phyloP scores from a whole-genome alignment of 306 rosid species.

The Quercus dentata region DNA sequence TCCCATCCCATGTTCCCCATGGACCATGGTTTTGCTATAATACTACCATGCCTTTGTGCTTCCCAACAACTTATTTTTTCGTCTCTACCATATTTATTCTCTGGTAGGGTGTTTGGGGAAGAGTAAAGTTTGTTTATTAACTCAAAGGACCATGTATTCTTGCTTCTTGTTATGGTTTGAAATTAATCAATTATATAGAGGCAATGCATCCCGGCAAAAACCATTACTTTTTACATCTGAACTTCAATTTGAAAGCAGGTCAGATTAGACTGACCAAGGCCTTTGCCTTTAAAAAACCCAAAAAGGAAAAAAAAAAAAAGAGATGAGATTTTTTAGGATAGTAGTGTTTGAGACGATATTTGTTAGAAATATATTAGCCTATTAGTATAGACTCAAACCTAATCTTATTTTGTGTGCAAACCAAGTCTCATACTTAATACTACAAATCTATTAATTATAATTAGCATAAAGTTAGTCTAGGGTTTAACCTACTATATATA shows the following conservation, averaged over 20 bases:
- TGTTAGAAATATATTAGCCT: too few species aligned
- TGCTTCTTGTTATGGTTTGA: constrained; percentile 13
- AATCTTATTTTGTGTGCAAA: too few species aligned
- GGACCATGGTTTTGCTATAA: constrained; percentile 26
- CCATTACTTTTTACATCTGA: not conserved
- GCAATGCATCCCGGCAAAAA: not conserved
- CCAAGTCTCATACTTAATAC: too few species aligned
- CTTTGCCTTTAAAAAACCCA: too few species aligned
- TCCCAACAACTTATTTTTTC: constrained; percentile 20
- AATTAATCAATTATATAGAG: not conserved
- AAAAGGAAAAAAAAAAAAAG: too few species aligned
- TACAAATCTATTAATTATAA: too few species aligned
- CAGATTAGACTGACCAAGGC: too few species aligned
- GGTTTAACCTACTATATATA: too few species aligned
- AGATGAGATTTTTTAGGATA: too few species aligned
- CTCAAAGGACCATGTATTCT: constrained; percentile 14
- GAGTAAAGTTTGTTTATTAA: constrained; percentile 2
- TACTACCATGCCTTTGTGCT: constrained; percentile 26
- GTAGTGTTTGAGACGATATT: too few species aligned
- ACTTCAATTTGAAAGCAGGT: not conserved
- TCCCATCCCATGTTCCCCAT: constrained; percentile 17
- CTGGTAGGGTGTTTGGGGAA: constrained; percentile 15
- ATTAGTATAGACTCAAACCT: too few species aligned
- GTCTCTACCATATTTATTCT: not conserved
- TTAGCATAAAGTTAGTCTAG: too few species aligned